phyloP scores from a whole-genome alignment of 805 yeast species.

The Cyberlindnera euphorbiae region DNA sequence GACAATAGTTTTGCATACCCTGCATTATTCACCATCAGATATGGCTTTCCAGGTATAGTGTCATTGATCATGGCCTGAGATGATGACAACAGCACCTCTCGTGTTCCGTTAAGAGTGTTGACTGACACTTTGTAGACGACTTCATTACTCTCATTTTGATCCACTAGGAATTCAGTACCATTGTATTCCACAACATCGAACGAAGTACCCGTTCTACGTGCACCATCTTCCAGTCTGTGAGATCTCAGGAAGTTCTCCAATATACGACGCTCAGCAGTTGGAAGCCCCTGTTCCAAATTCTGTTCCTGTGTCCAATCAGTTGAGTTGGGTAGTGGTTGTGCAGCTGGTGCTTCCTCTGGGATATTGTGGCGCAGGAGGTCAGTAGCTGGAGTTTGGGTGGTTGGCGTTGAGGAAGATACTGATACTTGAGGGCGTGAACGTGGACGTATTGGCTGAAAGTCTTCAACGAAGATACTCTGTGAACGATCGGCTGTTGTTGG shows the following conservation, averaged over 20 bases:
- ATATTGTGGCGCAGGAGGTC: too few relatives aligned
- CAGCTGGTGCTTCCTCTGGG: constrained; percentile 1
- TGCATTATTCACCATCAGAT: constrained; percentile 25
- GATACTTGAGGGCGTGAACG: too few relatives aligned
- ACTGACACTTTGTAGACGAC: constrained; percentile 14
- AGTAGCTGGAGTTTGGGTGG: too few relatives aligned
- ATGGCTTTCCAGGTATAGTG: constrained; percentile 21
- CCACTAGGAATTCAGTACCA: constrained; percentile 23
- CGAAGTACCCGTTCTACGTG: constrained; percentile 16
- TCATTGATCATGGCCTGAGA: constrained; percentile 24
- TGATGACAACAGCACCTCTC: constrained; percentile 19
- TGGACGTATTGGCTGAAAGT: not conserved
- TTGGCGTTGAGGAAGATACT: too few relatives aligned
- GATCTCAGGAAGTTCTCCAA: constrained; percentile 6
- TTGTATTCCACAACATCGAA: constrained; percentile 9
- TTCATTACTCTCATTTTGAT: constrained; percentile 11
- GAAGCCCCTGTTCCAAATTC: not conserved
- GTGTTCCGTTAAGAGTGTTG: constrained; percentile 12
- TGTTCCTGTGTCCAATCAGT: not conserved
- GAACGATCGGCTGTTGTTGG: constrained; percentile 6
- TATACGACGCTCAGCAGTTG: not conserved
- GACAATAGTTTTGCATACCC: constrained; percentile 22
- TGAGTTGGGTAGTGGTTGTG: not conserved
- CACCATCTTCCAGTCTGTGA: constrained; percentile 10
- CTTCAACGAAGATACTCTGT: constrained; percentile 9